phyloP scores from a whole-genome alignment of 257 asterid genomes.

The Solanum pimpinellifolium region DNA sequence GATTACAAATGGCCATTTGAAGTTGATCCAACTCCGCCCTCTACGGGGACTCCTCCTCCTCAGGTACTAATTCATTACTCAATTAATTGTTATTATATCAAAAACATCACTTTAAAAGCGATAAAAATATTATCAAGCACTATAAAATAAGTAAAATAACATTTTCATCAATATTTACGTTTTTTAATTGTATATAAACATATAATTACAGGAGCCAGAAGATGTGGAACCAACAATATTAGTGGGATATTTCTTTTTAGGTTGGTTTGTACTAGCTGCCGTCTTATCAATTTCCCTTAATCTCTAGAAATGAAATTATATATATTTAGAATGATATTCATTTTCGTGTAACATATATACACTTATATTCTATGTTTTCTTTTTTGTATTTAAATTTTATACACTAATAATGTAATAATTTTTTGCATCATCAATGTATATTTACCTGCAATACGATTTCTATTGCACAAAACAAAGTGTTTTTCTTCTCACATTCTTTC shows the following conservation, averaged over 20 bases:
- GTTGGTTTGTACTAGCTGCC: constrained; percentile 46
- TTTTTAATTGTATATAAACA: not conserved
- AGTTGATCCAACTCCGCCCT: constrained; percentile 41
- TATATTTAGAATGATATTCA: not conserved
- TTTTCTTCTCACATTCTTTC: no score
- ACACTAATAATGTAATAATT: not conserved
- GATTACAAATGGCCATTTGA: constrained; percentile 62
- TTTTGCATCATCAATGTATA: not conserved
- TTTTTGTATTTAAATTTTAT: no score
- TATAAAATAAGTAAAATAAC: not conserved
- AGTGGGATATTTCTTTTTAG: constrained; percentile 41
- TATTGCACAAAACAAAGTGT: accelerated
- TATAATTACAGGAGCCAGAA: constrained; percentile 50
- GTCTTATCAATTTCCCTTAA: constrained; percentile 26
- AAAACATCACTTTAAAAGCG: no score
- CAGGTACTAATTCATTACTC: constrained; percentile 17
- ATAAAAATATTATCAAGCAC: no score
- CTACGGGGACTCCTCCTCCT: constrained; percentile 38
- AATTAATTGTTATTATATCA: no score
- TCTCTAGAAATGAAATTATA: not conserved
- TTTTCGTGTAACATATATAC: not conserved
- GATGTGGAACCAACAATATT: constrained; percentile 56
- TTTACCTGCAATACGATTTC: no score
- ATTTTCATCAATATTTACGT: not conserved
- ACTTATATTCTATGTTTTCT: not conserved